Evolutionary conservation across 495 filamentous ascomycete genomes (phyloP), one percentile per base, ranked within the genome.

Genomic region (Penicillium longicatenatum): DNA sequence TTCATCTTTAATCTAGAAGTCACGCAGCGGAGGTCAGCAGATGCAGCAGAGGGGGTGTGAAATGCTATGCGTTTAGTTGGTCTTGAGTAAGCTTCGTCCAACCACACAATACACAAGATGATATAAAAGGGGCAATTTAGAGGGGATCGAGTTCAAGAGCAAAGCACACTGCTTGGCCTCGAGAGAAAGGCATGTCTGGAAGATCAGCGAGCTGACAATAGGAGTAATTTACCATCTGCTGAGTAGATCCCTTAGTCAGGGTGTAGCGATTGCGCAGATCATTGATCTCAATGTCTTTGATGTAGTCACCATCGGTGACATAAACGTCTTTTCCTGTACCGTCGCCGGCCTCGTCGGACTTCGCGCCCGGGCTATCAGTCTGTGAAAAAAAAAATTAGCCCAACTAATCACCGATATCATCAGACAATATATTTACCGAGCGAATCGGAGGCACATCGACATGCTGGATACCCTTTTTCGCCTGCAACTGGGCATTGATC

Each of bases 1-100:
- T 70, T 97, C 90, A 80, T 98, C 93, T 90, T 97, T 96, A 65
- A 98, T 98, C 94, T 98, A 97, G 72, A 91, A 90, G 71, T 85
- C 89, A 94, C 84, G 89, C 84, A 89, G 77, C 75, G 73, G 84
- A 88, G 85, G 94, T 98, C 88, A 98, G 94, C 93, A 95, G 88
- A 89, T 91, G 91, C 87, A 89, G 92, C 86, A 84, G 86, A 90
- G 88, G 86, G 79, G 73, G 78, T 70, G 81, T 68, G 73, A 80
- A 78, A 82, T 89, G 86, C 87, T 90, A 86, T 80, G 80, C 76
- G 79, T 82, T 62, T 58, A 60, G 62, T 64, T 55, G 80, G 84
- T 82, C 79, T 52, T 72, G 76, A 80, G 91, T 96, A 91, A 97
- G 92, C 91, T 89, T 88, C 79, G 74, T 84, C 77, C 80, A 77